Base-by-base conservation (phyloP, 306 rosid genomes). In the Datisca glomerata region DNA sequence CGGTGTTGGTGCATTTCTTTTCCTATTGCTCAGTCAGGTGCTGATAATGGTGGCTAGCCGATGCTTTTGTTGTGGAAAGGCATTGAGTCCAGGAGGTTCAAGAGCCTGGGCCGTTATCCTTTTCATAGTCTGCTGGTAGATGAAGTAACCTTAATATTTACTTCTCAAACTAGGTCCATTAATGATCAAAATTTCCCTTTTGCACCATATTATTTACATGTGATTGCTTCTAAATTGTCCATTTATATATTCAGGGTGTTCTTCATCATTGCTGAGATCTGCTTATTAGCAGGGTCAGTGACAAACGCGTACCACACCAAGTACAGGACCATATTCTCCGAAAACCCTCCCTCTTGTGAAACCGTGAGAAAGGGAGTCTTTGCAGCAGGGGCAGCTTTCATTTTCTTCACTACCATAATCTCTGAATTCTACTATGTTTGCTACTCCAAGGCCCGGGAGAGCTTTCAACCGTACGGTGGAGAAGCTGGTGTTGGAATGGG, bases 51-150 rank as follows among this genome's bases (percentile, higher is more conserved):
- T 44, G 28, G 86, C 84, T 51, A 84, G 98, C 60, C 84, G 92
- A 55, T 91, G 96, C 81, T 91, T 91, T 75, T 91, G 98, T 34
- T 84, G 94, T 1, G 96, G 98, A 21, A 80, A 91, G 69, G 52
- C 98, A 46, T 75, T 91, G 53, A 75, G 51, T 52, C 92, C 98
- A 0, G 86, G 94, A 41, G 86, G 98, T 23, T 73, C 98, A 15
- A 84, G 98, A 61, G 96, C 98, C 4, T 84, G 74, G 56, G 79
- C 96, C 1, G 47, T 91, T 16, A 15, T 91, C 61, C 86, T 91
- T 44, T 84, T 91, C 94, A 66, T 91, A 38, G 41, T 43, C 68
- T 91, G 96, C 96, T 84, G 98, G 98, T 91, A 91, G 51, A 13
- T 51, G 56, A 35, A 16, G 4, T 16, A n/a, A n/a, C n/a, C n/a